These are phyloP conservation scores for Hypoxylon sp. DNA, from an alignment of 2,329 filamentous ascomycete species.

Conservation along the genomic window DNA sequence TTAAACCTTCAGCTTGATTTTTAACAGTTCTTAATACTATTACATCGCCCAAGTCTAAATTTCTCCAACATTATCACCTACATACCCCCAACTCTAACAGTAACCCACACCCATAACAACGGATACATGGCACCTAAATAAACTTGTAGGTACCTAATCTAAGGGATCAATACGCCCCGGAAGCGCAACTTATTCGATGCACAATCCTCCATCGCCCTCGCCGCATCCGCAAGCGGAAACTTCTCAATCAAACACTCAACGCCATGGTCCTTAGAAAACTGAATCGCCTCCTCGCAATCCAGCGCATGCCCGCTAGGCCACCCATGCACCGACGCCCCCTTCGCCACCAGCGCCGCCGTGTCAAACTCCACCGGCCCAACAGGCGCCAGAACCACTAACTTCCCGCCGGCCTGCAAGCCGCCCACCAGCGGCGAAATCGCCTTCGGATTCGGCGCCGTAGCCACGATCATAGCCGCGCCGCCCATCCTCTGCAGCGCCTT, in stretches of 20 bases:
- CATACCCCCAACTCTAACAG: no score
- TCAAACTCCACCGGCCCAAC: conserved; percentile 63
- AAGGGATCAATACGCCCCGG: conserved; percentile 62
- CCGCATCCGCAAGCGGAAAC: conserved; percentile 69
- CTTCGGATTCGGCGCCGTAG: conserved; percentile 73
- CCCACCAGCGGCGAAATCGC: conserved; percentile 67
- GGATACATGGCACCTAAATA: not conserved
- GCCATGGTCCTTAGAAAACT: conserved; percentile 72
- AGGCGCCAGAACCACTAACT: conserved; percentile 71
- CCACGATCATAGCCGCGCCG: conserved; percentile 72
- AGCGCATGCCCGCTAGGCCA: conserved; percentile 74
- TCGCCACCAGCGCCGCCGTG: conserved; percentile 59
- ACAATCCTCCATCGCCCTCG: conserved; percentile 62
- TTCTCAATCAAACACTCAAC: conserved; percentile 77
- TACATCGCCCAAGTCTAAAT: not conserved
- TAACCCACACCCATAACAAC: not conserved
- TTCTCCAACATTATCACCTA: not conserved
- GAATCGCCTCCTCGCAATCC: conserved; percentile 76
- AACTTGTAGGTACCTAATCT: conserved; percentile 45
- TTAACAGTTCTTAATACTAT: not conserved
- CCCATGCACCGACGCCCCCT: conserved; percentile 73
- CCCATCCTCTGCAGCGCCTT: conserved; percentile 69
- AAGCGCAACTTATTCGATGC: conserved; percentile 61
- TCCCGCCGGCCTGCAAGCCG: conserved; percentile 69
- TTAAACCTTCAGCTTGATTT: not conserved